Base-by-base conservation (phyloP, 441 rosid species). In the Pelargonium australe region DNA sequence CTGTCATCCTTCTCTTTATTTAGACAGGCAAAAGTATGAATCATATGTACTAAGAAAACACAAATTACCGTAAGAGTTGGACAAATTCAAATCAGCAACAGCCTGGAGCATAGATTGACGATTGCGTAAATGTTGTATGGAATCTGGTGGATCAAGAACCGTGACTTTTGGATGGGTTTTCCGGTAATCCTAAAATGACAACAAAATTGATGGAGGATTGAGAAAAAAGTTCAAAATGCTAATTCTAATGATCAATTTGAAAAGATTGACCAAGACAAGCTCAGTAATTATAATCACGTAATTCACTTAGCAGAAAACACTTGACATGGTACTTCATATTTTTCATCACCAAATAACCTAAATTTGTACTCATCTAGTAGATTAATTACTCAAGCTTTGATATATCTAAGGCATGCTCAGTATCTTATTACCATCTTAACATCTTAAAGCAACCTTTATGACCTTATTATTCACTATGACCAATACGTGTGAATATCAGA, bases 31-130 rank as follows among this genome's bases (percentile, higher is more conserved):
- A 53, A 53, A 53, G 19, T 53, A 16, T 19, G 25, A 6, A n/a
- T 53, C 6, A 53, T 3, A 14, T 53, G 49, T 11, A 41, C 64
- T 8, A 43, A 71, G 2, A 45, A 25, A 49, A 57, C 61, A 60
- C 40, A 66, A 72, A 44, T 75, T 80, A 88, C 97, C 96, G 71
- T 81, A 77, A 20, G 86, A 73, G 43, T 68, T 82, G 37, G 85
- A 83, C 76, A 91, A 86, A 68, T 87, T 89, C 90, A 91, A 83
- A 65, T 89, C 94, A 72, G 92, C 87, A 67, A 91, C 93, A 74
- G 89, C 87, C 79, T 91, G 95, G 47, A 91, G 94, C 97, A 91
- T 92, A 10, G 90, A 92, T 64, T 92, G 96, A 66, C 97, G 96
- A 78, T 87, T 87, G 66, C 77, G 90, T 62, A 92, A 72, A 81